phyloP scores from a whole-genome alignment of 306 rosid genomes.

The Malus sylvestris region DNA sequence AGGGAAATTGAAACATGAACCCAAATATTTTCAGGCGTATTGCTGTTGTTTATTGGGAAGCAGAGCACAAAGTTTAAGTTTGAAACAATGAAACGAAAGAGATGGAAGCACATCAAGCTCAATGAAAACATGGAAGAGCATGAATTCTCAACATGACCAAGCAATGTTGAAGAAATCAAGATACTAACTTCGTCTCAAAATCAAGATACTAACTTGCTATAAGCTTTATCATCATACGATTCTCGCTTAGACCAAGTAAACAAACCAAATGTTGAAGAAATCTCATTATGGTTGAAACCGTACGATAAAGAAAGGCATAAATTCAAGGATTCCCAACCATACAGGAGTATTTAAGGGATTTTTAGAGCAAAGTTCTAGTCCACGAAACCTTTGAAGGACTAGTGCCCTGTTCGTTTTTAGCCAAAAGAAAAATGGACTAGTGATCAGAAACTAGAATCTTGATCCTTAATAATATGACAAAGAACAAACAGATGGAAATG shows the following conservation, averaged over 20 bases:
- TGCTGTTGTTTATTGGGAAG: not conserved
- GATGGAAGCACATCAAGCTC: not conserved
- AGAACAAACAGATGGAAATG: not conserved
- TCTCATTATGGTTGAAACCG: not conserved
- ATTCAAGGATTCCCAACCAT: not conserved
- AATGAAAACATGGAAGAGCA: not conserved
- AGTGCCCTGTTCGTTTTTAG: too few relatives aligned
- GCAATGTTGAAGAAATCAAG: not conserved
- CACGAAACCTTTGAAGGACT: not conserved
- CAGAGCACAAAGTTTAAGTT: not conserved
- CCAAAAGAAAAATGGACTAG: not conserved
- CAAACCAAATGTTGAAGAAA: too few relatives aligned
- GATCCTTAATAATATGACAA: not conserved
- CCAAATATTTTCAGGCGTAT: not conserved
- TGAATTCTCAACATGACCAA: not conserved
- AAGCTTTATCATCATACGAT: not conserved
- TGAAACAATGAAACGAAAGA: not conserved
- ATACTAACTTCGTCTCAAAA: not conserved
- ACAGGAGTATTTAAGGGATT: too few relatives aligned
- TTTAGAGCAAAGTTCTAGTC: not conserved
- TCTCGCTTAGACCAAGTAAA: too few relatives aligned
- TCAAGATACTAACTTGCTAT: not conserved
- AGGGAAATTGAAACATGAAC: not conserved
- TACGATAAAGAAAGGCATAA: not conserved
- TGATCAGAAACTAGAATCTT: not conserved